Evolutionary conservation across 148 eudicot species (phyloP).

Genomic region (Nepenthes mirabilis): DNA sequence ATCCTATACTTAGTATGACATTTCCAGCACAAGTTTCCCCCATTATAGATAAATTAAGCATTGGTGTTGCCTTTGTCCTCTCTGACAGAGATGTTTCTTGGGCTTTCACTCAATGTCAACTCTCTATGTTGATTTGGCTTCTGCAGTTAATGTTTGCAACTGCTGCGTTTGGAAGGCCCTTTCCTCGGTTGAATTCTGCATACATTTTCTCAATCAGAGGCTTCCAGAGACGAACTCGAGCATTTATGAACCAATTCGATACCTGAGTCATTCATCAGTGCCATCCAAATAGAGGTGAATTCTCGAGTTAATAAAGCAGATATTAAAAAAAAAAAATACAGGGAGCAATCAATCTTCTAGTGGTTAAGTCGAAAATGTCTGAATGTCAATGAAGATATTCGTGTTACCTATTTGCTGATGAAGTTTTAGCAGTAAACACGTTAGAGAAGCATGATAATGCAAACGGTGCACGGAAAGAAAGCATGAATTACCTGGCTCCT

Average conservation of each 20-base stretch:
- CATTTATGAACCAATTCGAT: conserved; percentile 93
- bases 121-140: conserved; percentile 17
- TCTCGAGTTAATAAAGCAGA: no score
- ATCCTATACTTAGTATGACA: no score
- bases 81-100: no score
- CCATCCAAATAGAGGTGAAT: no score
- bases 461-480: not conserved
- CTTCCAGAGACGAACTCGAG: conserved; percentile 93
- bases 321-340: not conserved
- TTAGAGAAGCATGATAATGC: not conserved
- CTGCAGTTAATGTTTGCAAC: conserved; percentile 16
- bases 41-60: no score
- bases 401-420: no score
- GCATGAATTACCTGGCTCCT: conserved; percentile 61
- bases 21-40: no score
- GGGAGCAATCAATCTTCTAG: not conserved
- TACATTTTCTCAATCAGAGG: conserved; percentile 95
- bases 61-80: no score
- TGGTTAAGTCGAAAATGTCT: not conserved
- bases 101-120: no score
- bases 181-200: conserved; percentile 53
- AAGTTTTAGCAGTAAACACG: no score
- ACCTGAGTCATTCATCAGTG: conserved; percentile 28
- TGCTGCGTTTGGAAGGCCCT: conserved; percentile 20
- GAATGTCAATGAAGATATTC: no score